Evolutionary conservation across 306 rosid species (phyloP).

Genomic region (Psophocarpus tetragonolobus): DNA sequence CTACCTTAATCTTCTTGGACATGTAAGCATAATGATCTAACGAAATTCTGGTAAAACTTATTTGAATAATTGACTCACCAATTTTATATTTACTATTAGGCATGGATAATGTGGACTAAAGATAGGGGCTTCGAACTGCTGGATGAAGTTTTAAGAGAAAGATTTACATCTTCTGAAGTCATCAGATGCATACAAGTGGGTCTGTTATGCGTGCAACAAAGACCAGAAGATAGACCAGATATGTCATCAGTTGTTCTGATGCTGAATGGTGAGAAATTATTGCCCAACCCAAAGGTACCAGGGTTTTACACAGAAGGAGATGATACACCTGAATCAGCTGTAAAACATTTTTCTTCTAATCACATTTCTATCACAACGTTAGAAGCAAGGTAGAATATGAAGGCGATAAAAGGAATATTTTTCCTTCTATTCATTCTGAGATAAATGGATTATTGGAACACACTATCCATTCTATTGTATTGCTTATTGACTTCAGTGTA

Average conservation of each 20-base stretch:
- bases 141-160: background rate
- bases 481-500: too few relatives aligned
- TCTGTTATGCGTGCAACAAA: constrained; percentile 14
- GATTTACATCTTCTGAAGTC: background rate
- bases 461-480: too few relatives aligned
- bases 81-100: background rate
- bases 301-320: constrained; percentile 16
- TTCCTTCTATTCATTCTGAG: too few relatives aligned
- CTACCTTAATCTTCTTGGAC: constrained; percentile 22
- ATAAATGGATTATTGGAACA: too few relatives aligned
- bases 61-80: background rate
- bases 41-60: background rate
- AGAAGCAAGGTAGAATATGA: constrained; percentile 17
- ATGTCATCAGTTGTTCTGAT: background rate
- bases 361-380: background rate
- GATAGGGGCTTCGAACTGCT: constrained; percentile 11
- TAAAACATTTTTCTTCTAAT: background rate
- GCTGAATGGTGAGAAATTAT: constrained; percentile 30
- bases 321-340: background rate
- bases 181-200: constrained; percentile 9
- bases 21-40: background rate
- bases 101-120: constrained; percentile 33
- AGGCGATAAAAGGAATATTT: too few relatives aligned
- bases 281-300: constrained; percentile 7
- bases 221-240: constrained; percentile 4